A percentile compares a stretch with the other conserved stretches of the same genome.
These are phyloP conservation scores for Globisporangium orthogonon DNA, from an alignment of 352 stramenopile genomes.

Conservation along the genomic window DNA sequence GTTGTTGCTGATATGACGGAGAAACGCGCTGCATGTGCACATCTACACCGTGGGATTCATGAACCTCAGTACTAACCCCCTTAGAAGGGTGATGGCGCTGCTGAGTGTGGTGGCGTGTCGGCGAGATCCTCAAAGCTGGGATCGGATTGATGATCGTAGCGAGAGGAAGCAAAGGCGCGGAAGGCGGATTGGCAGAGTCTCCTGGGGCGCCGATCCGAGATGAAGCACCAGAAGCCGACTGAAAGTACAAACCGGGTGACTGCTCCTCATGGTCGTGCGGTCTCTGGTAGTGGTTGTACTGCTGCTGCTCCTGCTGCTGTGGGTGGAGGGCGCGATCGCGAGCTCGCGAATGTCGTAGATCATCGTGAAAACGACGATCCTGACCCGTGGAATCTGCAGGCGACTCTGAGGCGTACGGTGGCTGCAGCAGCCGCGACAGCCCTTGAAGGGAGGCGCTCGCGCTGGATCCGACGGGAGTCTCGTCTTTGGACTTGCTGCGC, in stretches of 20 bases:
- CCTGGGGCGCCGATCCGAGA: neutral
- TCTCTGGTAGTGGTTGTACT: neutral
- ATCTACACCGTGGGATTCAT: neutral
- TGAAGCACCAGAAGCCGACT: neutral
- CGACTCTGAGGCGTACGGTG: neutral
- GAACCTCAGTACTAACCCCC: neutral
- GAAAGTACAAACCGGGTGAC: neutral
- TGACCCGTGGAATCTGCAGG: neutral
- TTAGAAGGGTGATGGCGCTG: neutral
- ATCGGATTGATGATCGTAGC: constrained; percentile 5
- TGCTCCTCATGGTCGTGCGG: neutral
- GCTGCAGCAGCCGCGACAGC: neutral
- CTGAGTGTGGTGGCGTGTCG: neutral
- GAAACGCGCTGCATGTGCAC: neutral
- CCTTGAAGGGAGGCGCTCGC: neutral
- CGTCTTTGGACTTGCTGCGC: neutral
- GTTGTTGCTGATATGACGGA: neutral
- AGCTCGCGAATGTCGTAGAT: neutral
- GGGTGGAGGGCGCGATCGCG: neutral
- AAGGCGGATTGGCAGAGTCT: neutral
- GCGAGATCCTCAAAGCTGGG: constrained; percentile 3
- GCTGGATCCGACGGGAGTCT: neutral
- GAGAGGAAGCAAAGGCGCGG: constrained; percentile 5
- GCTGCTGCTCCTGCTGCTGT: neutral
- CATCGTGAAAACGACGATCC: neutral